phyloP scores from a whole-genome alignment of 306 rosid species.

The cucumber (Cucumis sativus) region DNA sequence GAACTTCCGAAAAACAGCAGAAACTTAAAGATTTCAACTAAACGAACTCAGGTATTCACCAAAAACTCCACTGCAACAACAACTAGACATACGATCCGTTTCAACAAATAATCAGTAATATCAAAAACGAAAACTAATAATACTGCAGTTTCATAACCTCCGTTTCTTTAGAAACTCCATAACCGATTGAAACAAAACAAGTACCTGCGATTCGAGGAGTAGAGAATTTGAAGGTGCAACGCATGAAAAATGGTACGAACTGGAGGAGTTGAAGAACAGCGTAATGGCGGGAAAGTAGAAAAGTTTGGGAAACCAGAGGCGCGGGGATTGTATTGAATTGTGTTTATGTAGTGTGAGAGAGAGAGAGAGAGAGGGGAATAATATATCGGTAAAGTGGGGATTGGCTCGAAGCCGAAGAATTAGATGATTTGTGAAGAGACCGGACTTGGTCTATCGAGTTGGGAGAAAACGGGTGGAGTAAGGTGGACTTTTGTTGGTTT shows the following conservation, averaged over 20 bases:
- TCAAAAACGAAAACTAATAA: background rate
- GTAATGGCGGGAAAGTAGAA: background rate
- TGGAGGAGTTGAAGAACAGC: background rate
- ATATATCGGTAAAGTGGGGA: background rate
- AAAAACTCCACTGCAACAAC: background rate
- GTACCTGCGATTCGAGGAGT: conserved; percentile 1
- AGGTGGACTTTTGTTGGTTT: background rate
- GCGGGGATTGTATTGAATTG: background rate
- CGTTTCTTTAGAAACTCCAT: background rate
- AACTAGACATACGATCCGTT: background rate
- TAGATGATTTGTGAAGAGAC: background rate
- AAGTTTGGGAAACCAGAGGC: background rate
- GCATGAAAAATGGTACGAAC: background rate
- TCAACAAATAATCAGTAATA: background rate
- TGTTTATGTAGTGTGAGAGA: background rate
- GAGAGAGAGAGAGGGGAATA: background rate
- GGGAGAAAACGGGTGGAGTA: background rate
- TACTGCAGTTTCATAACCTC: background rate
- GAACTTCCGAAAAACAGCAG: background rate
- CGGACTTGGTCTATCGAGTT: background rate
- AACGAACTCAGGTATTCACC: background rate
- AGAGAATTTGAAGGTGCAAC: background rate
- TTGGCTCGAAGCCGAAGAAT: background rate
- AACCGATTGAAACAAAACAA: background rate
- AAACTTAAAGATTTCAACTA: background rate